Evolutionary conservation across 225 moss, liverwort and hornwort species (phyloP), one percentile per base, ranked within the genome.

Genomic region (Sphagnum tenellum): DNA sequence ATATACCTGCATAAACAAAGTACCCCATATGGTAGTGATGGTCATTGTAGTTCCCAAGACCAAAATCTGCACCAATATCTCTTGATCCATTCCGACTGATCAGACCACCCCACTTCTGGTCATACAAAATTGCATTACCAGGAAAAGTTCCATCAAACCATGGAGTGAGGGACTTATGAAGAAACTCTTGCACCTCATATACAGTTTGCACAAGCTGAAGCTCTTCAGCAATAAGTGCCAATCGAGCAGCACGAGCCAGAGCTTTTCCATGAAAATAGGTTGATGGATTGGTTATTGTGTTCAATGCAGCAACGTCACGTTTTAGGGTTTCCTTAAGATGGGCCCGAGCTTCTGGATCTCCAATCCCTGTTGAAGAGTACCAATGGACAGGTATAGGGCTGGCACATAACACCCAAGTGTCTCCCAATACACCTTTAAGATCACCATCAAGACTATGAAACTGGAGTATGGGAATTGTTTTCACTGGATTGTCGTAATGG

Each of bases 1-100:
- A 8, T 46, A 3, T 77, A 84, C 84, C 84, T 65, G 98, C 90
- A 56, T 98, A 98, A 55, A 93, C 90, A 56, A 98, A 98, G 71
- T 98, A 98, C 0, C 98, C 98, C 44, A 85, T 71, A 66, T 98
- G 98, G 76, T 67, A 98, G 68, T 98, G 98, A 70, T 98, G 98
- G 66, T 98, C 98, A 55, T 98, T 98, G 47, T 93, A 98, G 58
- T 84, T 64, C 2, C 79, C 93, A 61, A 98, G 74, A 3, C 98
- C 98, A 13, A 93, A 98, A 78, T 96, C 95, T 12, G 92, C 95
- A 8, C 92, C 89, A 0, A 78, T 5, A 65, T 90, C 82, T n/a
- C 70, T 79, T 5, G 86, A 76, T 4, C 93, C 98, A 44, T 86
- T 77, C 60, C 90, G 82, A 49, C 93, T 93, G 65, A 93, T 76